Percentiles rank a stretch among this genome's conserved stretches.
phyloP scores from a whole-genome alignment of 208 protist species.

The Leishmania amazonensis region DNA sequence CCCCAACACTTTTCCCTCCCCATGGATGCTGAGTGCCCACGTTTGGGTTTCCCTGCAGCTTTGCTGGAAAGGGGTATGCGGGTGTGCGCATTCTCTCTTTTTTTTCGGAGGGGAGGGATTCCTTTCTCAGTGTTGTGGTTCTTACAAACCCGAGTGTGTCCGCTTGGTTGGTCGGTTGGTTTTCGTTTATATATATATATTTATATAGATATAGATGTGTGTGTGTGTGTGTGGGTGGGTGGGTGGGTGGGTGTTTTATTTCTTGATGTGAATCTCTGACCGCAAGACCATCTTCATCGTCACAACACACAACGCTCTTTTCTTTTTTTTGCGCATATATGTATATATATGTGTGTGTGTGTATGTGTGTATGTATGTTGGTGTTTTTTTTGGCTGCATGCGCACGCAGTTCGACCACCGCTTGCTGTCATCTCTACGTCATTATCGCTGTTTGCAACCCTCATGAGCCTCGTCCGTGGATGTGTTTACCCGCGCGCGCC shows the following conservation, averaged over 20 bases:
- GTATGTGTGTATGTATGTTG: not conserved
- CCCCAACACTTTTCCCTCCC: not conserved
- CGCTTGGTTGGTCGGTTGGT: too few species aligned
- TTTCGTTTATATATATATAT: not conserved
- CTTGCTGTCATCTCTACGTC: not conserved
- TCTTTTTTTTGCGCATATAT: not conserved
- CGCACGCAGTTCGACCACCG: not conserved
- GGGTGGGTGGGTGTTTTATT: not conserved
- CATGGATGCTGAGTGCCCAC: not conserved
- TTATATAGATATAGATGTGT: not conserved
- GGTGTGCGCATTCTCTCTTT: not conserved
- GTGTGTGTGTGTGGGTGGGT: not conserved
- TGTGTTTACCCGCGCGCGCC: too few species aligned
- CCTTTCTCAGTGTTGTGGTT: not conserved
- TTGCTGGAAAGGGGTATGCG: not conserved
- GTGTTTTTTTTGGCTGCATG: not conserved
- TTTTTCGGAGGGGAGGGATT: not conserved
- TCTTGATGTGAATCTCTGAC: not conserved
- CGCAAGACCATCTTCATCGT: not conserved
- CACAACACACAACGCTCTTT: not conserved
- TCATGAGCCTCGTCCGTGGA: too few species aligned
- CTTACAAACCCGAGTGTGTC: not conserved
- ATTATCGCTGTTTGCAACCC: too few species aligned
- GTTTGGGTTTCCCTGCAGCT: not conserved
- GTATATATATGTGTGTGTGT: not conserved